A percentile compares a stretch with the other conserved stretches of the same genome.
phyloP scores from a whole-genome alignment of 192 early-diverging fungal genomes.

The Chytriomyces confervae region DNA sequence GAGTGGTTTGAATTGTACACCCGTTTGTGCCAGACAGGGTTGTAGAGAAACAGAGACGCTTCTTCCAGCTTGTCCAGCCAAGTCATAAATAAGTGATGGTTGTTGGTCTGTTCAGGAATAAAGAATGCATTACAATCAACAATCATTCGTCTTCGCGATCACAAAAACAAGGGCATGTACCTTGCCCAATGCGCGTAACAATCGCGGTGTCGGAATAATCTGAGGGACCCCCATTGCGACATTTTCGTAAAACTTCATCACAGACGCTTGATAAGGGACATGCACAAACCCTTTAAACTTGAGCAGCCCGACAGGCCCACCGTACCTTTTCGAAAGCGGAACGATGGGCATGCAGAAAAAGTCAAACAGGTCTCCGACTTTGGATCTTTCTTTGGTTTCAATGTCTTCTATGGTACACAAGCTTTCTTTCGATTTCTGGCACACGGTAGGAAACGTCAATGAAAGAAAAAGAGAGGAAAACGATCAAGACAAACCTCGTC shows the following conservation, averaged over 20 bases:
- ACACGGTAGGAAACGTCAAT: background rate
- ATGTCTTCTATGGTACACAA: background rate
- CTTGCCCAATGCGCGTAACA: slow-evolving; percentile 9
- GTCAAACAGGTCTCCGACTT: slow-evolving; percentile 15
- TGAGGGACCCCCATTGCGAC: slow-evolving; percentile 27
- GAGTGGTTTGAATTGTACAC: background rate
- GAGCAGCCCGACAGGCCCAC: slow-evolving; percentile 20
- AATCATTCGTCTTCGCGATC: background rate
- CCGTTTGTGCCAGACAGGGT: background rate
- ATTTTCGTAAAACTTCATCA: slow-evolving; percentile 43
- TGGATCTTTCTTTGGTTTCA: background rate
- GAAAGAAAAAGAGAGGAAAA: background rate
- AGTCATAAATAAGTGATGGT: slow-evolving; percentile 28
- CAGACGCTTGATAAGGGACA: slow-evolving; percentile 30
- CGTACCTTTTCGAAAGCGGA: slow-evolving; percentile 23
- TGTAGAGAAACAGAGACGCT: background rate
- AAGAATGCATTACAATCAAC: background rate
- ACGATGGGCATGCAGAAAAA: slow-evolving; percentile 29
- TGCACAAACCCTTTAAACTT: slow-evolving; percentile 31
- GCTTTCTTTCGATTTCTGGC: background rate
- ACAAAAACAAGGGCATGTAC: background rate
- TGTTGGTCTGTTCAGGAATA: slow-evolving; percentile 16
- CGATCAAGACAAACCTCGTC: background rate
- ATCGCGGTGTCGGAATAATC: slow-evolving; percentile 25
- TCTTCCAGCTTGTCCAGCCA: slow-evolving; percentile 32